Base-by-base conservation (phyloP, 305 asterid genomes). In the Euphrasia arctica region DNA sequence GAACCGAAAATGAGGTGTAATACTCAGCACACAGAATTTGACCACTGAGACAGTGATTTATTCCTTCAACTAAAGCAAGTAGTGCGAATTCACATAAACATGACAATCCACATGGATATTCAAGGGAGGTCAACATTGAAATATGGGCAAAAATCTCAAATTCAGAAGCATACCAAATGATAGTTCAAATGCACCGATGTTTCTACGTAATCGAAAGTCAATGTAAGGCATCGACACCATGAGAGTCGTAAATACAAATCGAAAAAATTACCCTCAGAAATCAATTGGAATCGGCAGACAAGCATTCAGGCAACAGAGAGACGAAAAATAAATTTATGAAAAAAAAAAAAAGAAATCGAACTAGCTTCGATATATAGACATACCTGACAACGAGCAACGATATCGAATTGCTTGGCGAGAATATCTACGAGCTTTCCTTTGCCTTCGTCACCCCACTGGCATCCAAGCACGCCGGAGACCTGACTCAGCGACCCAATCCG, bases 391-490 rank as follows among this genome's bases (percentile, higher is more conserved):
- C 99, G 95, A 70, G 99, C 97, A 55, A 93, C 99, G 64, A 93
- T 72, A 65, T 93, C 95, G 72, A 90, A 93, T 60, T 90, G 95
- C 72, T 86, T 76, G 9, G 99, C 97, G 68, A 93, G 78, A 36
- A 93, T 78, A 72, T 93, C 97, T 4, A 93, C 96, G 54, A 90
- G 96, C 74, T 93, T 93, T 28, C 99, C 97, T 74, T 93, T 93
- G 12, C 97, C 97, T 77, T 93, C 99, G 77, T 93, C 99, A 10
- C 99, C 99, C 99, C 97, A 93, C 74, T 93, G 99, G 64, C 89
- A 83, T 28, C 99, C 97, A 45, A 93, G 79, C 48, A 90, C 97
- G 47, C 96, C 99, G 1, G 99, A 90, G 7, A 93, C 99, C 66
- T 93, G 95, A 71, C 95, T 85, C 77, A 93, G 81, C 2, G 95